Base-by-base conservation (phyloP, 2,329 filamentous ascomycete species). In the Fonsecaea pugnacius region DNA sequence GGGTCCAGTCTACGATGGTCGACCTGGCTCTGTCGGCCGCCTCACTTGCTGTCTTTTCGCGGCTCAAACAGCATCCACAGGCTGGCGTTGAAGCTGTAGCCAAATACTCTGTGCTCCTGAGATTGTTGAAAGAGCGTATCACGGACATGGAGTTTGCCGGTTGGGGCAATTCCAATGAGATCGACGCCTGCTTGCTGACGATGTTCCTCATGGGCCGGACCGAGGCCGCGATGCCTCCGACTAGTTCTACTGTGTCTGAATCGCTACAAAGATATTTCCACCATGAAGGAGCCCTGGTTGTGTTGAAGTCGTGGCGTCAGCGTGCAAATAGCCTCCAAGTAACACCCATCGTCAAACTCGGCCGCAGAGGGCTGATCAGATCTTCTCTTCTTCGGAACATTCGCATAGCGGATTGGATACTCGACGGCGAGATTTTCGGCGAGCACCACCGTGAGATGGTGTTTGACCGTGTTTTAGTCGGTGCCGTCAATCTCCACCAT, bases 221-320 rank as follows among this genome's bases (percentile, higher is more conserved):
- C 40, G 70, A 71, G 51, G 60, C 53, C 14, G 27, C 60, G 5
- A 56, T 58, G 5, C 56, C 64, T 27, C 36, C 36, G 21, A 60
- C 50, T 16, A 36, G 35, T 30, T 12, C 50, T 7, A 16, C 16
- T 21, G 32, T 12, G 40, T n/a, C 50, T 30, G 32, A 12, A 35
- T n/a, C 50, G 12, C 40, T 38, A 36, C 18, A 35, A 10, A 21
- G 16, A 18, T 60, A 75, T 14, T 82, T 80, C 64, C 83, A 73
- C 16, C 73, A 74, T 65, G 67, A 72, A 66, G 73, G 73, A 9
- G 70, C 70, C 6, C 56, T 73, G 46, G 73, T 72, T 2, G 67
- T 74, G 38, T 53, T 75, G 32, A 74, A 72, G 46, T 16, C 68
- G 12, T 75, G 73, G 73, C 69, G 69, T 9, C 68, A 73, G 6